phyloP scores from a whole-genome alignment of 495 filamentous ascomycete genomes.

The Aspergillus diversus region DNA sequence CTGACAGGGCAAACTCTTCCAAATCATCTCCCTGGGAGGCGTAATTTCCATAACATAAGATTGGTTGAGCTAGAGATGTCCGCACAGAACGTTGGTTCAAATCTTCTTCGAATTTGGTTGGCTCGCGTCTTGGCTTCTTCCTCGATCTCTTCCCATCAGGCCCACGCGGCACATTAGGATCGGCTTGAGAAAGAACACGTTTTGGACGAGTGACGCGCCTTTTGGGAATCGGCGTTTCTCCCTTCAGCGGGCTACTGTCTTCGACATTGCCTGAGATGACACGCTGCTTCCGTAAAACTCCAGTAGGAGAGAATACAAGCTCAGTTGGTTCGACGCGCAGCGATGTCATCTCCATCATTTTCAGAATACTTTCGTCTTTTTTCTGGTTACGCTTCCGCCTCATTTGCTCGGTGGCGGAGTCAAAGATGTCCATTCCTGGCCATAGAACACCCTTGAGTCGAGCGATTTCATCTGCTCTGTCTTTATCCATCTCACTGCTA shows the following conservation, averaged over 20 bases:
- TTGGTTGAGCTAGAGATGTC: slow-evolving; percentile 11
- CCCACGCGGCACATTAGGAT: slow-evolving; percentile 38
- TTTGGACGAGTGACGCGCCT: slow-evolving; percentile 34
- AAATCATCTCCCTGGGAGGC: slow-evolving; percentile 28
- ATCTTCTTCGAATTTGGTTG: slow-evolving; percentile 2
- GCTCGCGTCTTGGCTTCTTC: slow-evolving; percentile 14
- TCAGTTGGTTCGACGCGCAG: slow-evolving; percentile 70
- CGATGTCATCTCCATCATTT: slow-evolving; percentile 71
- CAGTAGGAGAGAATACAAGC: slow-evolving; percentile 64
- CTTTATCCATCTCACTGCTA: slow-evolving; percentile 30
- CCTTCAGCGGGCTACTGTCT: slow-evolving; percentile 53
- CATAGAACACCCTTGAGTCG: slow-evolving; percentile 75
- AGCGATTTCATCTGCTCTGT: slow-evolving; percentile 43
- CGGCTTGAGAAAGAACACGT: slow-evolving; percentile 31
- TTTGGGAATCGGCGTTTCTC: slow-evolving; percentile 51
- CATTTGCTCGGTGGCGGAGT: slow-evolving; percentile 77
- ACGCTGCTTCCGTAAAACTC: slow-evolving; percentile 56
- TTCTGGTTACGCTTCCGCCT: slow-evolving; percentile 84
- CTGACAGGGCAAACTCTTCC: slow-evolving; percentile 36
- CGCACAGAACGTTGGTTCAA: slow-evolving; percentile 9
- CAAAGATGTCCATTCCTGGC: slow-evolving; percentile 88
- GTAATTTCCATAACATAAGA: slow-evolving; percentile 10
- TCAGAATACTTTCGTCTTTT: slow-evolving; percentile 72
- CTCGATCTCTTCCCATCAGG: slow-evolving; percentile 32
- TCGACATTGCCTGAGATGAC: slow-evolving; percentile 60